Base-by-base conservation (phyloP, 768 basidiomycete genomes). In the Russula vinacea region DNA sequence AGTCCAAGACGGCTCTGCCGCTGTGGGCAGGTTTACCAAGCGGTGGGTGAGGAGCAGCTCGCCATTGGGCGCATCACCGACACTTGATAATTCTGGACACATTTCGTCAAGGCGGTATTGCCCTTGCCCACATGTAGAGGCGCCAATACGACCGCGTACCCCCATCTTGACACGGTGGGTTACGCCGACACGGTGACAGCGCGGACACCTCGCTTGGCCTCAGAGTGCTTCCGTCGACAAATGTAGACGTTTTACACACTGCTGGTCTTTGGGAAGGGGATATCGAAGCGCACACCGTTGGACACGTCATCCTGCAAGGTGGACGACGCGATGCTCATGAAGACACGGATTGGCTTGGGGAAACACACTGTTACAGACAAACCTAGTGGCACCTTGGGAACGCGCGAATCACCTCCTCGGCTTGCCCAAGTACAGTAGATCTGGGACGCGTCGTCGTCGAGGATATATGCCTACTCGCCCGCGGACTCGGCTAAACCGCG, bases 391-490 rank as follows among this genome's bases (percentile, higher is more conserved):
- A 6, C 75, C 68, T 26, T 0, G 81, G 81, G 62, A 80, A 73
- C 1, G 70, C 69, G 24, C 80, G 79, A 44, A 85, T 84, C 29
- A 66, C 71, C 53, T 75, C 76, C 73, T 84, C 83, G 0, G 78
- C 76, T 58, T 81, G 74, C 35, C 77, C 44, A 11, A 85, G 74
- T n/a, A n/a, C n/a, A n/a, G n/a, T n/a, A n/a, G n/a, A n/a, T n/a
- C n/a, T n/a, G n/a, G n/a, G n/a, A n/a, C n/a, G n/a, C n/a, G 55
- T 86, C 84, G 65, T 86, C 85, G 67, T 86, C 84, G n/a, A 87
- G 74, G 71, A 86, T 87, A 22, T 79, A 70, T 1, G 80, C 75
- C 83, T 82, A 85, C 35, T 85, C 82, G 0, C 82, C 83, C 0
- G 84, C 74, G 17, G 82, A 82, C 70, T 85, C 83, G 45, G 71